Percentiles rank a stretch among this genome's conserved stretches.
phyloP scores from a whole-genome alignment of 116 monocot genomes.

The Zostera marina region DNA sequence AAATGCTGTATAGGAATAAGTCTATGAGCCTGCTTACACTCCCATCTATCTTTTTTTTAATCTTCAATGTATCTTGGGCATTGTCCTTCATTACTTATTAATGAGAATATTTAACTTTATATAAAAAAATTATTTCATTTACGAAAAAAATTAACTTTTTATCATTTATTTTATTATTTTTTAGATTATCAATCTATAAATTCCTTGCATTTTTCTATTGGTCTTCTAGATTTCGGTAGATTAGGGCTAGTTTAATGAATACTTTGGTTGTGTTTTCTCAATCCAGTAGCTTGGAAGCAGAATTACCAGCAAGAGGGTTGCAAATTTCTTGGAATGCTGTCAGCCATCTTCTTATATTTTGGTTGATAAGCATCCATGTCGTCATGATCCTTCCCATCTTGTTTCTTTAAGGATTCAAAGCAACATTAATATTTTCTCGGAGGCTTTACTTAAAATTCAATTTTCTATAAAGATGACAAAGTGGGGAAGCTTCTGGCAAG shows the following conservation, averaged over 20 bases:
- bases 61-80: no score
- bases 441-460: constrained; percentile 21
- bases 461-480: constrained; percentile 25
- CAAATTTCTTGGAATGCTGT: constrained; percentile 47
- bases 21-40: no score
- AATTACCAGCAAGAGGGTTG: constrained; percentile 72
- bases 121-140: no score
- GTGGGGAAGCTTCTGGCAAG: constrained; percentile 40
- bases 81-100: no score
- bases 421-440: constrained; percentile 43
- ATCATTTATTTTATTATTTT: no score
- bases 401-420: constrained; percentile 73
- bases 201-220: background rate
- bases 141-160: no score
- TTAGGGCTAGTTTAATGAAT: background rate
- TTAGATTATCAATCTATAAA: background rate
- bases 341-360: constrained; percentile 50
- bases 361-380: constrained; percentile 68
- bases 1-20: no score
- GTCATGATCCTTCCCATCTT: constrained; percentile 93
- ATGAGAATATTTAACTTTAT: no score
- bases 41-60: no score
- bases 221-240: background rate
- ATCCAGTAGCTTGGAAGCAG: constrained; percentile 72
- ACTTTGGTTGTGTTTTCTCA: background rate